Evolutionary conservation across 1,284 basidiomycete genomes (phyloP).

Genomic region (Leccinum huronense): DNA sequence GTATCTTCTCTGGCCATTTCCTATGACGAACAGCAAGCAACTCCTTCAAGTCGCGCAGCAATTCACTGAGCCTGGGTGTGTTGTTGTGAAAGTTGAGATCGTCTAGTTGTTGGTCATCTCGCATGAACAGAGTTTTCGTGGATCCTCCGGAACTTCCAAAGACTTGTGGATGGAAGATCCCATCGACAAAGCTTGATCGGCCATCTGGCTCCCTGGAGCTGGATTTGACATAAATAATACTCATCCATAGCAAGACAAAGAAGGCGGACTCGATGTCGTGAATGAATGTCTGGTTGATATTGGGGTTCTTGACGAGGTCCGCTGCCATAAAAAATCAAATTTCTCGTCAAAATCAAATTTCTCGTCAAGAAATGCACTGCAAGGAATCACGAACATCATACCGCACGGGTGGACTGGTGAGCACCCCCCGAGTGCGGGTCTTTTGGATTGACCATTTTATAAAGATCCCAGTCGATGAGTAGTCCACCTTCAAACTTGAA

Average conservation of each 20-base stretch:
- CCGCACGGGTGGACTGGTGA: background rate
- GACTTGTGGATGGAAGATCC: background rate
- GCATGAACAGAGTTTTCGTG: background rate
- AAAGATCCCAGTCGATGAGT: background rate
- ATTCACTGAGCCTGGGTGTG: background rate
- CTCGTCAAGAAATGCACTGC: background rate
- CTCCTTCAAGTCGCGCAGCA: background rate
- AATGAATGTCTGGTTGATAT: background rate
- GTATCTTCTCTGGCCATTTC: background rate
- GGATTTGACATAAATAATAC: background rate
- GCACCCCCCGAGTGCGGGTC: background rate
- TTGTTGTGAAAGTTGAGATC: background rate
- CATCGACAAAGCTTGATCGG: background rate
- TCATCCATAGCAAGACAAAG: background rate
- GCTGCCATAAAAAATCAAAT: background rate
- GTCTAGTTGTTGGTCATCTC: background rate
- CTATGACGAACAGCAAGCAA: background rate
- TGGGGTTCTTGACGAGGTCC: background rate
- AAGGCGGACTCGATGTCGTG: background rate
- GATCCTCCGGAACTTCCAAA: background rate
- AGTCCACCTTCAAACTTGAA: slow-evolving; percentile 1
- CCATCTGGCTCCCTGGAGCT: background rate
- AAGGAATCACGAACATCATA: background rate
- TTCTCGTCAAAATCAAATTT: no score
- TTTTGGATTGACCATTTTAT: background rate